These are phyloP conservation scores for Thalassiosira exigua DNA, from an alignment of 352 stramenopile genomes.

Conservation along the genomic window DNA sequence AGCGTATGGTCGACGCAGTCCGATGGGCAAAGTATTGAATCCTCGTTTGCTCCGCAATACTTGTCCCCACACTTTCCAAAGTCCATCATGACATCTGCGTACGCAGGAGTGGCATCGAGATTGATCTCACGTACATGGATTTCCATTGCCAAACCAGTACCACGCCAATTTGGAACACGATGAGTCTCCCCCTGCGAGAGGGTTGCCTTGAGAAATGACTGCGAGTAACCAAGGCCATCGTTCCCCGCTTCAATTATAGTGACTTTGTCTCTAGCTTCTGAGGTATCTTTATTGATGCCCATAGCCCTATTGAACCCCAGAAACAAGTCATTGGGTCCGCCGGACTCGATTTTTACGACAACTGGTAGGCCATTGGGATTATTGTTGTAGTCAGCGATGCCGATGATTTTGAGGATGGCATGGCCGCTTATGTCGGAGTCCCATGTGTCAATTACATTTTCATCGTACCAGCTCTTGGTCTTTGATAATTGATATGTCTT, in stretches of 20 bases:
- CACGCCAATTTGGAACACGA: not conserved
- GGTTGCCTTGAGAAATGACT: constrained; percentile 22
- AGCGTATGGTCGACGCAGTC: constrained; percentile 24
- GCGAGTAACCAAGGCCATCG: constrained; percentile 35
- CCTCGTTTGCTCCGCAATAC: constrained; percentile 13
- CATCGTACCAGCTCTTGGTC: too few species aligned
- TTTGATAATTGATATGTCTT: too few species aligned
- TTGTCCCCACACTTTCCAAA: constrained; percentile 3
- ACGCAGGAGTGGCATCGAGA: not conserved
- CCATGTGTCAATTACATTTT: too few species aligned
- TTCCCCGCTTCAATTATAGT: constrained; percentile 19
- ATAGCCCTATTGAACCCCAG: constrained; percentile 60
- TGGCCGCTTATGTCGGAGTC: too few species aligned
- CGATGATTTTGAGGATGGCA: too few species aligned
- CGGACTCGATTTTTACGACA: constrained; percentile 47
- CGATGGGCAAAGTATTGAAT: constrained; percentile 1
- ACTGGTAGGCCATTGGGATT: constrained; percentile 33
- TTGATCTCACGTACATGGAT: not conserved
- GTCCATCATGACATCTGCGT: not conserved
- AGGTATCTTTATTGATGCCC: constrained; percentile 43
- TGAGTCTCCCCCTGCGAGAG: constrained; percentile 4
- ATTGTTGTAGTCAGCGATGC: constrained; percentile 56
- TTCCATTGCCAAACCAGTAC: not conserved
- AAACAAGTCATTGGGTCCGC: constrained; percentile 36
- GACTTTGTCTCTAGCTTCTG: constrained; percentile 32